Evolutionary conservation across 257 asterid genomes (phyloP).

Genomic region (Ligustrum vulgare): DNA sequence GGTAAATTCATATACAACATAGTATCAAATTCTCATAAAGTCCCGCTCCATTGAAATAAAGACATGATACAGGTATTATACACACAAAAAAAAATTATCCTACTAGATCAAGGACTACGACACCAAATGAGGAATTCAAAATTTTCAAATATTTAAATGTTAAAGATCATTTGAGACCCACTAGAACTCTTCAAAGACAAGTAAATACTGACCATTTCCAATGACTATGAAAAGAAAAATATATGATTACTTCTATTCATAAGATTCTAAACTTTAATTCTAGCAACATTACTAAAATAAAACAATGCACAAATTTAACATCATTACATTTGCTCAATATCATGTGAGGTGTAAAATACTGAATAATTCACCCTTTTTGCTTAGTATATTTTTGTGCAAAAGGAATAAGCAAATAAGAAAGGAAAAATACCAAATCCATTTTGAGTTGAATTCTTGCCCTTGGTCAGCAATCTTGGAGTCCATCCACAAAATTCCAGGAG

Average conservation of each 20-base stretch:
- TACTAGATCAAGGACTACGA: background rate
- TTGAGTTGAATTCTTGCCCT: slow-evolving; percentile 35
- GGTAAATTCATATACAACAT: background rate
- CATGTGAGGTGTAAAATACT: background rate
- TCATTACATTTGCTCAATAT: background rate
- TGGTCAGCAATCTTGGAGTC: slow-evolving; percentile 62
- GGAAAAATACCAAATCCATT: slow-evolving; percentile 41
- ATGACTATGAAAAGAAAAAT: background rate
- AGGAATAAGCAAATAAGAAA: slow-evolving; percentile 8
- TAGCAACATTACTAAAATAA: background rate
- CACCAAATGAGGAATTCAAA: background rate
- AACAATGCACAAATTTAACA: background rate
- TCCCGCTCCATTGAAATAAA: background rate
- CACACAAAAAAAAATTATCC: background rate
- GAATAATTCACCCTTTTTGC: background rate
- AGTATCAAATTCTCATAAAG: background rate
- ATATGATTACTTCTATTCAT: background rate
- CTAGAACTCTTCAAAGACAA: background rate
- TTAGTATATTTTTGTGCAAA: background rate
- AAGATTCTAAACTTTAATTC: background rate
- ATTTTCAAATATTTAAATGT: background rate
- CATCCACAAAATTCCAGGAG: slow-evolving; percentile 90
- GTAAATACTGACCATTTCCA: background rate
- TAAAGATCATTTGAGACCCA: background rate
- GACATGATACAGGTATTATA: background rate